These are phyloP conservation scores for Abrus precatorius DNA, from an alignment of 306 rosid species.

Conservation along the genomic window DNA sequence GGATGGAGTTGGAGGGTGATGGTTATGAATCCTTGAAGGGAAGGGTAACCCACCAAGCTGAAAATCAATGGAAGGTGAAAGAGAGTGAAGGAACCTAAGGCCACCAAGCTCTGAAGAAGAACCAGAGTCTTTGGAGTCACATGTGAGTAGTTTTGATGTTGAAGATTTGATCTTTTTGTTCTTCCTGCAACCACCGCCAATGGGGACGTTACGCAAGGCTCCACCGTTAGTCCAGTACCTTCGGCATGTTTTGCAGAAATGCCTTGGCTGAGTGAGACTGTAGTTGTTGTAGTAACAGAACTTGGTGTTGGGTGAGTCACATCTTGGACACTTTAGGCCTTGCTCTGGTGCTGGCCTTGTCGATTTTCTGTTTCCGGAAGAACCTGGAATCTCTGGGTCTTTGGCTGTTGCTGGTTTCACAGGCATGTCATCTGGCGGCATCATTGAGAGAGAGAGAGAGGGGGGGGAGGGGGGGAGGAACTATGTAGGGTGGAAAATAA, in stretches of 20 bases:
- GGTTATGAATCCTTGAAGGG: constrained; percentile 44
- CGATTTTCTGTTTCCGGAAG: constrained; percentile 44
- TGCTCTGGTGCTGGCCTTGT: constrained; percentile 56
- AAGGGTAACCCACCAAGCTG: constrained; percentile 58
- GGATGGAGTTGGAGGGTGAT: not conserved
- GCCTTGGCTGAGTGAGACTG: constrained; percentile 86
- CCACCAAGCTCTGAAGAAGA: constrained; percentile 52
- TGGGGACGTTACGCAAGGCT: constrained; percentile 79
- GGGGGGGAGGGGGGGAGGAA: not conserved
- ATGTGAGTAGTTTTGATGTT: constrained; percentile 48
- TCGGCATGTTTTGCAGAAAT: constrained; percentile 87
- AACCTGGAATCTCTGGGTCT: constrained; percentile 47
- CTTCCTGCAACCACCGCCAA: constrained; percentile 88
- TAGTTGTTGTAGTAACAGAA: constrained; percentile 93
- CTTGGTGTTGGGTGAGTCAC: constrained; percentile 85
- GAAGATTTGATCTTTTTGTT: constrained; percentile 69
- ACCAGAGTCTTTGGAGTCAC: constrained; percentile 61
- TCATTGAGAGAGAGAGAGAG: constrained; percentile 39
- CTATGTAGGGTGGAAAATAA: not conserved
- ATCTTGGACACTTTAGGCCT: constrained; percentile 72
- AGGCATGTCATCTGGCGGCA: constrained; percentile 59
- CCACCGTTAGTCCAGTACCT: constrained; percentile 93
- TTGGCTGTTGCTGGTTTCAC: not conserved
- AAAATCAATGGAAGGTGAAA: constrained; percentile 68
- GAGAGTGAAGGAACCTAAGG: constrained; percentile 62